These are phyloP conservation scores for Cyamopsis tetragonoloba DNA, from an alignment of 306 rosid genomes.

Conservation along the genomic window DNA sequence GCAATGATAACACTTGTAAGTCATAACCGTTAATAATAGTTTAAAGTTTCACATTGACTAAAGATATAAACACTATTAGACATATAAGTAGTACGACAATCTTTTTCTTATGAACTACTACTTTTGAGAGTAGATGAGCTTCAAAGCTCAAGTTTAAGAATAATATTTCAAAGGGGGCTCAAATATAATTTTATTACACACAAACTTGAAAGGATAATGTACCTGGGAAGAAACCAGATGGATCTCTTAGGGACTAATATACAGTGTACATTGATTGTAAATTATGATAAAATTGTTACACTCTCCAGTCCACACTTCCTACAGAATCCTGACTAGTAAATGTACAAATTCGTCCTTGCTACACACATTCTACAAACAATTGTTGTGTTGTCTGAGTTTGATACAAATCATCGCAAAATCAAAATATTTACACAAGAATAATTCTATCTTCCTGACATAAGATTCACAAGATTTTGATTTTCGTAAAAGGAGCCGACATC, in stretches of 20 bases:
- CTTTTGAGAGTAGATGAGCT: no score
- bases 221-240: not conserved
- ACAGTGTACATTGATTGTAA: not conserved
- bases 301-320: constrained; percentile 7
- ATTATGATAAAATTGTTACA: constrained; percentile 17
- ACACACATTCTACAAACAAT: constrained; percentile 19
- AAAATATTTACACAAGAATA: not conserved
- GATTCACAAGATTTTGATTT: constrained; percentile 67
- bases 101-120: no score
- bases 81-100: no score
- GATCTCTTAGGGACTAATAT: not conserved
- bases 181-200: constrained; percentile 18
- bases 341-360: constrained; percentile 7
- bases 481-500: constrained; percentile 76
- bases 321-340: not conserved
- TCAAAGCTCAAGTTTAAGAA: no score
- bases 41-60: no score
- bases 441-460: constrained; percentile 83
- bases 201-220: constrained; percentile 4
- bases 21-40: no score
- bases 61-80: no score
- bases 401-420: not conserved
- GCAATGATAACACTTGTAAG: not conserved
- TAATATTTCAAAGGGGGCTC: not conserved
- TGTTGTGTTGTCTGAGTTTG: not conserved